Percentiles rank a stretch among this genome's conserved stretches.
Evolutionary conservation across 1,284 basidiomycete genomes (phyloP).

Genomic region (Cerioporus squamosus): DNA sequence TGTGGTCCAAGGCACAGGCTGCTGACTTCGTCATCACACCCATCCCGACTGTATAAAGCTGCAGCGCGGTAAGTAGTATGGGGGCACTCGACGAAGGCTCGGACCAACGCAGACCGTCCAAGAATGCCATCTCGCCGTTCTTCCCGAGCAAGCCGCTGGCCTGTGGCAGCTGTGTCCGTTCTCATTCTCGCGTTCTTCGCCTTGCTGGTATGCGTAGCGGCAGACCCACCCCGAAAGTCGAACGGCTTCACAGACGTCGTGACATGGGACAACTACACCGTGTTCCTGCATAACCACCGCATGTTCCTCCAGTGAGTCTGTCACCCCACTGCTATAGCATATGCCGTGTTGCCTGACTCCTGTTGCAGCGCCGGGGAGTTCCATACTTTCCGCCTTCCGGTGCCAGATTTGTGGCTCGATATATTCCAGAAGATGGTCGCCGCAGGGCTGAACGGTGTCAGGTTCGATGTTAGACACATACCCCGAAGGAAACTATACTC

Average conservation of each 20-base stretch:
- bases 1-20: no score
- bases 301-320: conserved; percentile 53
- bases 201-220: no score
- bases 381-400: conserved; percentile 82
- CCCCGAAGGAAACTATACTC: not conserved
- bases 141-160: no score
- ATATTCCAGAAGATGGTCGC: conserved; percentile 83
- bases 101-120: no score
- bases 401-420: conserved; percentile 81
- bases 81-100: no score
- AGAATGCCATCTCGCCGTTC: no score
- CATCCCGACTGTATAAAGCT: no score
- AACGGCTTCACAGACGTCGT: conserved; percentile 35
- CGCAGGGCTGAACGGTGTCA: conserved; percentile 76
- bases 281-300: conserved; percentile 34
- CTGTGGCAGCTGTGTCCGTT: no score
- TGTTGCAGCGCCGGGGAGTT: conserved; percentile 70
- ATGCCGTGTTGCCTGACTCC: no score
- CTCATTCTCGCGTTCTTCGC: no score
- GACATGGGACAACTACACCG: conserved; percentile 38
- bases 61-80: no score
- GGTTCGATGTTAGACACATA: conserved; percentile 14
- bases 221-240: conserved; percentile 32
- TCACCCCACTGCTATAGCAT: not conserved
- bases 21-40: no score